Percentiles rank a stretch among this genome's conserved stretches.
These are phyloP conservation scores for Hypholoma fasciculare DNA, from an alignment of 768 basidiomycete species.

Conservation along the genomic window DNA sequence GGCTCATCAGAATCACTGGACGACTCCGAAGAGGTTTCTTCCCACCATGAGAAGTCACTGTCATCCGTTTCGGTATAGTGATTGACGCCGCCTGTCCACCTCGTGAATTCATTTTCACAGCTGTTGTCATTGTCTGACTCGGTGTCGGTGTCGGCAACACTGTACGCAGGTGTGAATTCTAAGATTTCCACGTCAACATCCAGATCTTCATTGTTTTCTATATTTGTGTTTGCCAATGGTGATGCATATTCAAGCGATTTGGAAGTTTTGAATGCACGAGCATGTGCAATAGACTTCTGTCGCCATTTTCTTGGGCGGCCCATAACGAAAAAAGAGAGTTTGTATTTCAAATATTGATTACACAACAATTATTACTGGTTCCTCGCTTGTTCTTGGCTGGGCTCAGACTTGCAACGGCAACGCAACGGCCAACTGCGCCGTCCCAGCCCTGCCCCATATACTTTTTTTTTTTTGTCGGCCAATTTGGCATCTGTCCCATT, in stretches of 20 bases:
- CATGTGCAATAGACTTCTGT: background rate
- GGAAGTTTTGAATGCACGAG: background rate
- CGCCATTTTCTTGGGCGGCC: background rate
- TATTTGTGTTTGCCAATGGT: background rate
- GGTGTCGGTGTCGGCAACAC: background rate
- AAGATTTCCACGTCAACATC: background rate
- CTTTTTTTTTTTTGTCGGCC: background rate
- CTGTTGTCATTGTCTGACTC: too few relatives aligned
- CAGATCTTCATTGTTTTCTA: background rate
- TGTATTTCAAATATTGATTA: background rate
- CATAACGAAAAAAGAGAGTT: background rate
- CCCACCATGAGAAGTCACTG: too few relatives aligned
- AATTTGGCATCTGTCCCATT: background rate
- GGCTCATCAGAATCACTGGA: too few relatives aligned
- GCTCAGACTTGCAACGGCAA: too few relatives aligned
- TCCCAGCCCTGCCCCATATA: too few relatives aligned
- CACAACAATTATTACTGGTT: too few relatives aligned
- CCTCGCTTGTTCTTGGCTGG: too few relatives aligned
- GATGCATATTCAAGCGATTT: background rate
- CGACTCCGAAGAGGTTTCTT: too few relatives aligned
- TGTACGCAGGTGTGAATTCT: background rate
- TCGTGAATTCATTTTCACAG: background rate
- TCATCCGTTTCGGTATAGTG: background rate
- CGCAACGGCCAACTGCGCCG: too few relatives aligned
- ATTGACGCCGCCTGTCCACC: background rate